Evolutionary conservation across 2,329 filamentous ascomycete species (phyloP).

Genomic region (Fusarium chaquense): DNA sequence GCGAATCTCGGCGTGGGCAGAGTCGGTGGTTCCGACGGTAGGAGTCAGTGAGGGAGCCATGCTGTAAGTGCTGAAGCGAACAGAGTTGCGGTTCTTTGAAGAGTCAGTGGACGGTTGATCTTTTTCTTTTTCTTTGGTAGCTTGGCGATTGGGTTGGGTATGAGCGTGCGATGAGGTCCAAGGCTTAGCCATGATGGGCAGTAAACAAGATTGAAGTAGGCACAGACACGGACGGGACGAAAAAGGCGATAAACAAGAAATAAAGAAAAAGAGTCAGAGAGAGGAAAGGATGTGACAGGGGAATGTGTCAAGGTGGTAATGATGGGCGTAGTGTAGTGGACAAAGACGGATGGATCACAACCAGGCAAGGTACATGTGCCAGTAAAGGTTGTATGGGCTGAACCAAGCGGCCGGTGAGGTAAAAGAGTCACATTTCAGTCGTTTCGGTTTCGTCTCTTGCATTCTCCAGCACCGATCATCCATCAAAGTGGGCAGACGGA

Average conservation of each 20-base stretch:
- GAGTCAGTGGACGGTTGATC: constrained; percentile 34
- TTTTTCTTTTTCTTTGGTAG: constrained; percentile 31
- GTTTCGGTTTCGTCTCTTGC: constrained; percentile 14
- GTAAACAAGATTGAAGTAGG: constrained; percentile 18
- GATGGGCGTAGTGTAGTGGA: constrained; percentile 27
- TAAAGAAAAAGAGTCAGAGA: neutral
- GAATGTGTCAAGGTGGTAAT: constrained; percentile 34
- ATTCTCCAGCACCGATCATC: constrained; percentile 16
- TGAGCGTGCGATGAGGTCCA: constrained; percentile 32
- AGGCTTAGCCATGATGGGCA: constrained; percentile 41
- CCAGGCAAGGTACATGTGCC: constrained; percentile 8
- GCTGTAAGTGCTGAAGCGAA: constrained; percentile 72
- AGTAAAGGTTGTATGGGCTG: constrained; percentile 25
- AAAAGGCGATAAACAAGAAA: constrained; percentile 12
- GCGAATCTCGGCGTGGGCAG: constrained; percentile 67
- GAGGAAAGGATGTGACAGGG: constrained; percentile 20
- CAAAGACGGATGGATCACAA: constrained; percentile 28
- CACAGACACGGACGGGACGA: neutral
- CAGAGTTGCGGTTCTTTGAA: constrained; percentile 63
- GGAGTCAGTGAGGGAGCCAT: constrained; percentile 71
- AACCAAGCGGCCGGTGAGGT: constrained; percentile 34
- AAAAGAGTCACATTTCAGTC: constrained; percentile 32
- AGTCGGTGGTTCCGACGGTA: constrained; percentile 66
- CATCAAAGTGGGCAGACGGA: constrained; percentile 36
- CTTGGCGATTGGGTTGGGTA: constrained; percentile 31